phyloP scores from a whole-genome alignment of 495 filamentous ascomycete genomes.

The Trichoderma virens region DNA sequence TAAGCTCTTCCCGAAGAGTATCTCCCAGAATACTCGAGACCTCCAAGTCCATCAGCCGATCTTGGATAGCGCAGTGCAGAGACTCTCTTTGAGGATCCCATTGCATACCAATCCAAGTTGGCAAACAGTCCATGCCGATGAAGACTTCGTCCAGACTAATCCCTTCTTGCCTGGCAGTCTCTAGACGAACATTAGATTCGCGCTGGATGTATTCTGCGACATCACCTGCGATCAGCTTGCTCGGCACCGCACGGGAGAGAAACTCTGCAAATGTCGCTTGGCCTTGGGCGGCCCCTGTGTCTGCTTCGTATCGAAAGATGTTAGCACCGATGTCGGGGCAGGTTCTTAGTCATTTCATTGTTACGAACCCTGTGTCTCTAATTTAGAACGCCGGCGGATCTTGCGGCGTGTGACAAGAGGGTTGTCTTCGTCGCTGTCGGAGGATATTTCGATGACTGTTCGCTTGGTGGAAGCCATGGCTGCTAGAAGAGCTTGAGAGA shows the following conservation, averaged over 20 bases:
- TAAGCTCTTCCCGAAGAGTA: neutral
- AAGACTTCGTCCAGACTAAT: neutral
- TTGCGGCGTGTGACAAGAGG: neutral
- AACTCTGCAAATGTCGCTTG: neutral
- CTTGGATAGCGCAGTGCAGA: neutral
- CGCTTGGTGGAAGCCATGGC: neutral
- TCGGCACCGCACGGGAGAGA: neutral
- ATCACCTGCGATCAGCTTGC: neutral
- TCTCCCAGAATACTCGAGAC: neutral
- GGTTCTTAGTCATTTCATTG: neutral
- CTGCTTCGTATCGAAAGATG: neutral
- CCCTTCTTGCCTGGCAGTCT: neutral
- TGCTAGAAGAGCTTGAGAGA: too few relatives aligned
- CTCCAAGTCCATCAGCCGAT: neutral
- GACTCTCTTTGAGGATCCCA: neutral
- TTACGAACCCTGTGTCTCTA: neutral
- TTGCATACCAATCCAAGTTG: neutral
- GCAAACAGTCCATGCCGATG: neutral
- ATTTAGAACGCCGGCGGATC: neutral
- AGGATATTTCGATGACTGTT: neutral
- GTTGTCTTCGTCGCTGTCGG: neutral
- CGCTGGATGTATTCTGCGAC: neutral
- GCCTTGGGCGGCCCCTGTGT: neutral
- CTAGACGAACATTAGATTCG: neutral
- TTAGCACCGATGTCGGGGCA: neutral